Evolutionary conservation across 495 filamentous ascomycete genomes (phyloP).

Genomic region (Talaromyces adpressus): DNA sequence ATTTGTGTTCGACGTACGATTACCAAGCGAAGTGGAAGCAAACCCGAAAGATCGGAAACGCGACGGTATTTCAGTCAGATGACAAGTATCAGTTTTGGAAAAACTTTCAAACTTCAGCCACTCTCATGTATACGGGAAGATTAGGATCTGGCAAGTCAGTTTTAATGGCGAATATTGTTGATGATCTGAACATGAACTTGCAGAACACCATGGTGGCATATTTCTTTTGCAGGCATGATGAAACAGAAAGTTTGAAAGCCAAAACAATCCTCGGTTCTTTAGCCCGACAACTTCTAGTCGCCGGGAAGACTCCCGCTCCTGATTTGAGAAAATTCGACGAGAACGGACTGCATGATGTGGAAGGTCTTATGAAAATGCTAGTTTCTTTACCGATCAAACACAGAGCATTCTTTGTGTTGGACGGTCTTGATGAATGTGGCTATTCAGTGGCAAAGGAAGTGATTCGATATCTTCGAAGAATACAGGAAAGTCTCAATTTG

Average conservation of each 20-base stretch:
- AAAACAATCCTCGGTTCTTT: conserved; percentile 31
- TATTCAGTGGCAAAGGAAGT: too few species aligned
- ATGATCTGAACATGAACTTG: conserved; percentile 34
- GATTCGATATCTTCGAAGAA: conserved; percentile 14
- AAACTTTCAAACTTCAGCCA: conserved; percentile 13
- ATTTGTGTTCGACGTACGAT: conserved; percentile 34
- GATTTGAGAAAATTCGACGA: neutral
- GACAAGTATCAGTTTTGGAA: conserved; percentile 32
- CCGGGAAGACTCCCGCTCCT: neutral
- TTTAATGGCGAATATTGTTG: conserved; percentile 34
- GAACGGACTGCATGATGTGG: neutral
- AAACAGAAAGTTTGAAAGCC: conserved; percentile 28
- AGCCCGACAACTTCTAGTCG: conserved; percentile 27
- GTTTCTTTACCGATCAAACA: conserved; percentile 11
- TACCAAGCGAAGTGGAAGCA: conserved; percentile 35
- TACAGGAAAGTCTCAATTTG: conserved; percentile 20
- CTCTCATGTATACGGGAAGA: conserved; percentile 31
- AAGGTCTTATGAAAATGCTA: conserved; percentile 17
- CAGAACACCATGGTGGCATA: conserved; percentile 20
- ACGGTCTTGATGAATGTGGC: conserved; percentile 33
- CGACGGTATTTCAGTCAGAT: conserved; percentile 18
- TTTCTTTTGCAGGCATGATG: conserved; percentile 38
- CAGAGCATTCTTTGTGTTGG: conserved; percentile 26
- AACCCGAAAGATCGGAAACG: conserved; percentile 30
- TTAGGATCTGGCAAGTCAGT: conserved; percentile 38